Evolutionary conservation across 2,329 filamentous ascomycete species (phyloP).

Genomic region (Calonectria leucothoes): DNA sequence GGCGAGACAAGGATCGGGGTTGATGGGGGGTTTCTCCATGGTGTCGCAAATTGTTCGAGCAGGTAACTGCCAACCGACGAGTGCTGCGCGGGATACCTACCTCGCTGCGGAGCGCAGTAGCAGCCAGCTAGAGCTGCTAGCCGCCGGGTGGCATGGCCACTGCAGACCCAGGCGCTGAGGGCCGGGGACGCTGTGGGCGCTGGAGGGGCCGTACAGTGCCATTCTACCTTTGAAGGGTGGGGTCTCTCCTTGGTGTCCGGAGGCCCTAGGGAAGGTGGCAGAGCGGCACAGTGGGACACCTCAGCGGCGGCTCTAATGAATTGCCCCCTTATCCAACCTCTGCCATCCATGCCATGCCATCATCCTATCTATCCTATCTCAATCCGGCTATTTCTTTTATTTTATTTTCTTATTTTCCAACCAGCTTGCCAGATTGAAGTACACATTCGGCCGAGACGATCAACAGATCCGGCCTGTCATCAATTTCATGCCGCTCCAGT

Average conservation of each 20-base stretch:
- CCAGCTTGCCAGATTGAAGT: neutral
- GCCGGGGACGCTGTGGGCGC: constrained; percentile 9
- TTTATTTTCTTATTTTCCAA: neutral
- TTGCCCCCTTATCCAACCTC: neutral
- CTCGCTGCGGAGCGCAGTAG: too few species aligned
- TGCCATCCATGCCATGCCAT: neutral
- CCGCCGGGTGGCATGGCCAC: constrained; percentile 1
- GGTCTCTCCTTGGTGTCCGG: neutral
- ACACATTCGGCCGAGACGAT: constrained; percentile 1
- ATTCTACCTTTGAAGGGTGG: neutral
- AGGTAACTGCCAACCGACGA: constrained; percentile 1
- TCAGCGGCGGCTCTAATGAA: neutral
- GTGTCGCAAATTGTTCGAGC: constrained; percentile 8
- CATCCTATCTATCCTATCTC: neutral
- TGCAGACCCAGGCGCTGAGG: constrained; percentile 6
- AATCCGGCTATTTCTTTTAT: neutral
- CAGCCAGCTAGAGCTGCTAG: neutral
- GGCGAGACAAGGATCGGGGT: neutral
- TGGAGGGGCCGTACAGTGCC: neutral
- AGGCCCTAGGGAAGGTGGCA: neutral
- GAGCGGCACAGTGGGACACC: neutral
- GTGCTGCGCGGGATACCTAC: neutral
- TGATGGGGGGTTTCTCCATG: neutral
- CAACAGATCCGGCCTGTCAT: neutral
- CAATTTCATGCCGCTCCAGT: neutral